These are phyloP conservation scores for Pistacia vera DNA, from an alignment of 345 rosid genomes.

Conservation along the genomic window DNA sequence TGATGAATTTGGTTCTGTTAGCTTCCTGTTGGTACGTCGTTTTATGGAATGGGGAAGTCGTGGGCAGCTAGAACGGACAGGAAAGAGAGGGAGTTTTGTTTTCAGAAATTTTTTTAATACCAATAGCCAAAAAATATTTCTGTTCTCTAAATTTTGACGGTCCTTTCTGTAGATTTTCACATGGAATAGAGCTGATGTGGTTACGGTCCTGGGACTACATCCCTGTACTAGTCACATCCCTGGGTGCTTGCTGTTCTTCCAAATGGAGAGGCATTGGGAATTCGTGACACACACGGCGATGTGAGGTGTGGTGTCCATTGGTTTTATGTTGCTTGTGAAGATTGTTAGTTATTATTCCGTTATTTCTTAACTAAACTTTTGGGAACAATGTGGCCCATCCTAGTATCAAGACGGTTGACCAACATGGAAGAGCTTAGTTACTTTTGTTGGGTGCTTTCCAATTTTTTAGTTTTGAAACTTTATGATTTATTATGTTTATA, in stretches of 20 bases:
- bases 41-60: conserved; percentile 98
- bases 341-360: neutral
- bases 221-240: conserved; percentile 95
- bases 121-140: neutral
- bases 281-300: conserved; percentile 82
- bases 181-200: conserved; percentile 92
- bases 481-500: neutral
- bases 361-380: neutral
- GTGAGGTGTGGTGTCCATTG: conserved; percentile 62
- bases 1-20: conserved; percentile 30
- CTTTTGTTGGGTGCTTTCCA: neutral
- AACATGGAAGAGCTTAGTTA: neutral
- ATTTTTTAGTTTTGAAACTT: neutral
- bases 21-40: conserved; percentile 81
- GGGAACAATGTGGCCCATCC: neutral
- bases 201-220: conserved; percentile 81
- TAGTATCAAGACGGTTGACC: neutral
- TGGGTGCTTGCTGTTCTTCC: conserved; percentile 92
- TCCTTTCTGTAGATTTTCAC: conserved; percentile 64
- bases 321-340: conserved; percentile 6
- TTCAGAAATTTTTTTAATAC: neutral
- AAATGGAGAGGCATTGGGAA: conserved; percentile 78
- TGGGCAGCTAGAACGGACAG: conserved; percentile 92
- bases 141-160: neutral
- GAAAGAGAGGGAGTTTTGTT: conserved; percentile 65